Evolutionary conservation across 148 eudicot species (phyloP).

Genomic region (Heliosperma pusillum): DNA sequence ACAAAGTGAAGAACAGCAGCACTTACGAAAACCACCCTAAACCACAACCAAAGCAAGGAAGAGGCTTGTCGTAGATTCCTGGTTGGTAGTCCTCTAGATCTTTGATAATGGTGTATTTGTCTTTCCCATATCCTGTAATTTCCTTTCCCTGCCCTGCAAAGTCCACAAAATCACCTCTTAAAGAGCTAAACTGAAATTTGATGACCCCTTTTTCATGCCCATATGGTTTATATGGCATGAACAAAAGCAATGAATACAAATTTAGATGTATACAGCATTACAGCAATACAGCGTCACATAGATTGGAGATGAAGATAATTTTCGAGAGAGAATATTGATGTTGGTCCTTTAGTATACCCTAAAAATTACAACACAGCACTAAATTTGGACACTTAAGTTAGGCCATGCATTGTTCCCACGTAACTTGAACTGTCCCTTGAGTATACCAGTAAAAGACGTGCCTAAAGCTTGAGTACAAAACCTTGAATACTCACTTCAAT

Average conservation of each 20-base stretch:
- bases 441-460: no score
- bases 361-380: no score
- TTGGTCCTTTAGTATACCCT: no score
- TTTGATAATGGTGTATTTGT: conserved; percentile 70
- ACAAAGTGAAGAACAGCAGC: conserved; percentile 6
- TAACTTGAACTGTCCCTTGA: no score
- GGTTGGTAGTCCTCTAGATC: conserved; percentile 65
- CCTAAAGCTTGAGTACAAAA: no score
- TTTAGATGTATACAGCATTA: background rate
- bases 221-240: background rate
- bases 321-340: no score
- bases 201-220: background rate
- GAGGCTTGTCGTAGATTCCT: conserved; percentile 73
- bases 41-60: conserved; percentile 97
- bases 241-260: background rate
- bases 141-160: conserved; percentile 49
- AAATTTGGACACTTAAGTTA: no score
- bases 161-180: background rate
- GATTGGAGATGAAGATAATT: background rate
- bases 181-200: background rate
- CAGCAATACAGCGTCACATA: background rate
- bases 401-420: no score
- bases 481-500: no score
- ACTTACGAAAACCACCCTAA: conserved; percentile 97
- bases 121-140: conserved; percentile 47